Percentiles rank a stretch among this genome's conserved stretches.
These are phyloP conservation scores for Echeveria elegans DNA, from an alignment of 164 flowering plant species.

Conservation along the genomic window DNA sequence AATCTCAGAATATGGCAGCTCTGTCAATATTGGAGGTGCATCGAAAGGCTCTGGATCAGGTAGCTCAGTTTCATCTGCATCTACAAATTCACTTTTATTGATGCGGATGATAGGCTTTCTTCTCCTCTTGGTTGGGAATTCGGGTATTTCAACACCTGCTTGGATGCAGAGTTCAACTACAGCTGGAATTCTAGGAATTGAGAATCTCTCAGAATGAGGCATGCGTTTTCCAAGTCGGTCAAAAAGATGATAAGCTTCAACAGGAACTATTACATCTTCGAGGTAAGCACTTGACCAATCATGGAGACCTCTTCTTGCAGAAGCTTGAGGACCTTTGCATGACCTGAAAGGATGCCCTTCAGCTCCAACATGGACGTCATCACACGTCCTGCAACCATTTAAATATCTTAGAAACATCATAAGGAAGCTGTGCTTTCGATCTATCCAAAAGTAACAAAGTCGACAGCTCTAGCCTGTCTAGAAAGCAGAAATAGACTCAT, in stretches of 20 bases:
- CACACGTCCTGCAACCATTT: slow-evolving; percentile 53
- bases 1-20: slow-evolving; percentile 47
- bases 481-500: not conserved
- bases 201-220: slow-evolving; percentile 69
- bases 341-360: slow-evolving; percentile 86
- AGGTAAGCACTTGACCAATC: slow-evolving; percentile 64
- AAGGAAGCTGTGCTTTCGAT: not conserved
- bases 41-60: slow-evolving; percentile 52
- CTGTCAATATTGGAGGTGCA: slow-evolving; percentile 32
- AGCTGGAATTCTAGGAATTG: slow-evolving; percentile 79
- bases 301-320: slow-evolving; percentile 55
- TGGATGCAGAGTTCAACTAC: slow-evolving; percentile 91
- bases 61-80: slow-evolving; percentile 89
- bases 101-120: slow-evolving; percentile 83
- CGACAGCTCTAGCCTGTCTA: too few species aligned
- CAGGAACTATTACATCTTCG: slow-evolving; percentile 62
- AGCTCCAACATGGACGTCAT: slow-evolving; percentile 87
- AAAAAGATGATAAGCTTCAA: slow-evolving; percentile 75
- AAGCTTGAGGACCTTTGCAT: slow-evolving; percentile 58
- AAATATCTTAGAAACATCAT: not conserved
- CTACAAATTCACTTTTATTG: slow-evolving; percentile 63
- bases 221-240: slow-evolving; percentile 88
- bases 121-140: slow-evolving; percentile 78
- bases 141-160: slow-evolving; percentile 87
- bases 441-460: not conserved